Percentiles rank a stretch among this genome's conserved stretches.
phyloP scores from a whole-genome alignment of 2,329 filamentous ascomycete genomes.

The Fonsecaea pugnacius region DNA sequence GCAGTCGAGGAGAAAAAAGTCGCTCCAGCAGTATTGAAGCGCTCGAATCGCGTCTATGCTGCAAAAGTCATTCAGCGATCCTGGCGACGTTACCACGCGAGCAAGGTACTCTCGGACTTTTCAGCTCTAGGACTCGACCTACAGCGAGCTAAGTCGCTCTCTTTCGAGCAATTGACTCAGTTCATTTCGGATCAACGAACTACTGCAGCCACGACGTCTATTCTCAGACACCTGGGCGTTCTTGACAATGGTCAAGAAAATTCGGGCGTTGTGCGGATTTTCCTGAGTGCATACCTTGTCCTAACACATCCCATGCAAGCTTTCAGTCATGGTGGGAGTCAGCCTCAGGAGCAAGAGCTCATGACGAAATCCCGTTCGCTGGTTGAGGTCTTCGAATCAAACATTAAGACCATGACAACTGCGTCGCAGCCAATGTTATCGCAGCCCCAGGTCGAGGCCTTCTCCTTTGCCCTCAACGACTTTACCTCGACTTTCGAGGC shows the following conservation, averaged over 20 bases:
- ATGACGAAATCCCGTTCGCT: conserved; percentile 65
- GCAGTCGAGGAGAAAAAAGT: conserved; percentile 50
- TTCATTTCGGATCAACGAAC: conserved; percentile 60
- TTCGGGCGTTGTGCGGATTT: conserved; percentile 61
- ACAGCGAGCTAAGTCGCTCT: conserved; percentile 55
- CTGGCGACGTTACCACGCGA: conserved; percentile 59
- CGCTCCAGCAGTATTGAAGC: conserved; percentile 42
- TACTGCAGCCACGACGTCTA: conserved; percentile 57
- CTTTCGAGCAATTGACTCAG: conserved; percentile 63
- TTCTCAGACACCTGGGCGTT: conserved; percentile 62
- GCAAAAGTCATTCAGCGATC: conserved; percentile 62
- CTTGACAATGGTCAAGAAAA: conserved; percentile 54
- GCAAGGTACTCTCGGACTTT: conserved; percentile 57
- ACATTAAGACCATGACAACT: conserved; percentile 15
- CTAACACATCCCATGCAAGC: conserved; percentile 65
- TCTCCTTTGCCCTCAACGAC: conserved; percentile 62
- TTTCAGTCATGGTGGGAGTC: conserved; percentile 58
- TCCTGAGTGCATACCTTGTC: conserved; percentile 67
- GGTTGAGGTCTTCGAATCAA: conserved; percentile 45
- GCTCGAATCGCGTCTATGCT: conserved; percentile 57
- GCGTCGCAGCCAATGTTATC: conserved; percentile 4
- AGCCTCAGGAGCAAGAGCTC: conserved; percentile 66
- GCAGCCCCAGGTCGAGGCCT: conserved; percentile 23
- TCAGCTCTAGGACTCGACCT: conserved; percentile 57
- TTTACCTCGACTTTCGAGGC: conserved; percentile 67